Evolutionary conservation across 2,329 filamentous ascomycete species (phyloP).

Genomic region (Exophiala dermatitidis): DNA sequence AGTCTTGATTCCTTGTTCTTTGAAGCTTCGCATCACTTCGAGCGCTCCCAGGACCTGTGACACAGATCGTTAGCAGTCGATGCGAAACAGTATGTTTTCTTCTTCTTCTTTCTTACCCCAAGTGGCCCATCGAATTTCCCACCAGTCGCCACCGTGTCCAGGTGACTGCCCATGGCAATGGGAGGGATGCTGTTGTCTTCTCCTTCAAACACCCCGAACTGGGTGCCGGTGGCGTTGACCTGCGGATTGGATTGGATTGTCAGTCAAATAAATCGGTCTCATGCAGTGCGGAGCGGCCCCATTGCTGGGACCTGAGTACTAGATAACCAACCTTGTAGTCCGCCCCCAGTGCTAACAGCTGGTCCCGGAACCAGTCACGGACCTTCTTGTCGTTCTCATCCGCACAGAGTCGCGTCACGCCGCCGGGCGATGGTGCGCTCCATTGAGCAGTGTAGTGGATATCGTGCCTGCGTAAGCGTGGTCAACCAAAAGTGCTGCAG

Average conservation of each 20-base stretch:
- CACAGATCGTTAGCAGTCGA: too few relatives aligned
- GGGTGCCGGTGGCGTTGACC: slow-evolving; percentile 34
- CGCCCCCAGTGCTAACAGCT: slow-evolving; percentile 24
- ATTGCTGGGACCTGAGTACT: too few relatives aligned
- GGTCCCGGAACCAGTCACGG: slow-evolving; percentile 29
- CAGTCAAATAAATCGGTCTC: too few relatives aligned
- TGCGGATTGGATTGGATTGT: neutral
- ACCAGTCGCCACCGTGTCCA: slow-evolving; percentile 28
- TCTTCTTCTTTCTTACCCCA: slow-evolving; percentile 11
- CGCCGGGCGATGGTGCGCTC: slow-evolving; percentile 26
- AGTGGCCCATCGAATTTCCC: slow-evolving; percentile 28
- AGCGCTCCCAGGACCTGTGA: slow-evolving; percentile 26
- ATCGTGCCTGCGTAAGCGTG: slow-evolving; percentile 10
- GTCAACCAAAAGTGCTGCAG: too few relatives aligned
- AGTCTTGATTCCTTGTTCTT: slow-evolving; percentile 30
- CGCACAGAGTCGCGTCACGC: slow-evolving; percentile 16
- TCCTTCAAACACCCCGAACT: slow-evolving; percentile 31
- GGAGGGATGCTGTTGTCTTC: slow-evolving; percentile 25
- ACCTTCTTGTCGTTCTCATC: slow-evolving; percentile 26
- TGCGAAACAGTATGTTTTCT: too few relatives aligned
- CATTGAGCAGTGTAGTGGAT: slow-evolving; percentile 28
- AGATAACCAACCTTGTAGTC: slow-evolving; percentile 23
- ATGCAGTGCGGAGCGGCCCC: too few relatives aligned
- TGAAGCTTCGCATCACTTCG: slow-evolving; percentile 34
- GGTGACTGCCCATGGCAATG: slow-evolving; percentile 29